Evolutionary conservation across 495 filamentous ascomycete species (phyloP), one percentile per base, ranked within the genome.

Genomic region (Daldinia grandis): DNA sequence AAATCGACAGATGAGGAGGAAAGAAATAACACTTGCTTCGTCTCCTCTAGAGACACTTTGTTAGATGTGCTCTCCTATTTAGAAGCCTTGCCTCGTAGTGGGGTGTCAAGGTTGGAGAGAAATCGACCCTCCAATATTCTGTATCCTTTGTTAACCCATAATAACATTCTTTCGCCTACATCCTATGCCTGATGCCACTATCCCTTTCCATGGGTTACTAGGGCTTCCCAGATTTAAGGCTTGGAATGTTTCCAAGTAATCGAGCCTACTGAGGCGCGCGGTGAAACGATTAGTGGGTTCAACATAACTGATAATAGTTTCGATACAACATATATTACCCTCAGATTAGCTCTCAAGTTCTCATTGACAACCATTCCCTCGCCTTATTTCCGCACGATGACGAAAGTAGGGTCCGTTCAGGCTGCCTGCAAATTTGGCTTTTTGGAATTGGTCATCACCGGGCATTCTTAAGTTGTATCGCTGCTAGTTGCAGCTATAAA

Each of bases 281-380:
- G 33, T 35, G 33, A 12, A 12, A 35, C 14, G 33, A 35, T 35
- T 35, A 14, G 2, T 30, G 33, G 12, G 33, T 35, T 35, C 9
- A 51, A 56, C 31, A 56, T 28, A n/a, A n/a, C n/a, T n/a, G n/a
- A n/a, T n/a, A n/a, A n/a, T n/a, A n/a, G n/a, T 2, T 27, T 49
- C 15, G 28, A 66, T 30, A 56, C 44, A 63, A 64, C 21, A 71
- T 53, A 35, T 61, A 72, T 56, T 75, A 73, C 85, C 84, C 85
- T 87, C 85, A 87, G 85, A 87, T 87, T 81, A 87, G 85, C 85
- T 87, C 85, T 87, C 85, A 47, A 63, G 85, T 87, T 87, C 85
- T 84, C 85, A 87, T 71, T 44, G 84, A 76, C 78, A 86, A 86
- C 85, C 75, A 76, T 74, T 70, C 58, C 68, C 64, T 71, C 42